Percentiles rank a stretch among this genome's conserved stretches.
phyloP scores from a whole-genome alignment of 163 green algal species.

The Trebouxiophyceae sp. region DNA sequence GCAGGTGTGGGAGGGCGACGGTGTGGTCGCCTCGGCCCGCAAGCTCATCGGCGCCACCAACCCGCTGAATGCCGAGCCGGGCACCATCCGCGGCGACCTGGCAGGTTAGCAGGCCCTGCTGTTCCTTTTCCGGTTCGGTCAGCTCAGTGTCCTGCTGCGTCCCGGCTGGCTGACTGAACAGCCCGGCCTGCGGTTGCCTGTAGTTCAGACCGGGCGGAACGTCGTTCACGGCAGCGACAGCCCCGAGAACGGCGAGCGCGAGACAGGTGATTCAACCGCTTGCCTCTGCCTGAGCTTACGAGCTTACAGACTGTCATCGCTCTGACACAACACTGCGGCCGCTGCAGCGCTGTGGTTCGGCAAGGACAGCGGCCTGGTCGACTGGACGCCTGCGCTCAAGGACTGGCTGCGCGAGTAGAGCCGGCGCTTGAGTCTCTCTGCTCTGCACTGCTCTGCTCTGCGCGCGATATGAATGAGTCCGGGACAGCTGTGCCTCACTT shows the following conservation, averaged over 20 bases:
- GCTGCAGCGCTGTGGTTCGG: constrained; percentile 48
- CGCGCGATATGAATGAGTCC: too few relatives aligned
- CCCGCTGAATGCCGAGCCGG: constrained; percentile 55
- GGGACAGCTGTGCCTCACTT: too few relatives aligned
- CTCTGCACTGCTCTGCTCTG: too few relatives aligned
- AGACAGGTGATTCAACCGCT: constrained; percentile 29
- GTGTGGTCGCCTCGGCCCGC: constrained; percentile 55
- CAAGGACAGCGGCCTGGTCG: constrained; percentile 18
- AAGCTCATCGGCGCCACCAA: constrained; percentile 80
- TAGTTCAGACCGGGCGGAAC: constrained; percentile 74
- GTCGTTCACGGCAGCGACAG: constrained; percentile 92
- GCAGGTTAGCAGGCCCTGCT: background rate
- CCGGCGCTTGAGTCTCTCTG: too few relatives aligned
- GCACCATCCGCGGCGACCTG: constrained; percentile 75
- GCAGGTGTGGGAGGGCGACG: constrained; percentile 71
- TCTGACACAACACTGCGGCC: constrained; percentile 8
- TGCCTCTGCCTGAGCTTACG: background rate
- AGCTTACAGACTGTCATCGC: background rate
- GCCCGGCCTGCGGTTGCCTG: too few relatives aligned
- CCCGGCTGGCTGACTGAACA: too few relatives aligned
- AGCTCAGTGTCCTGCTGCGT: too few relatives aligned
- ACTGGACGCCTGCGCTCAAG: constrained; percentile 22
- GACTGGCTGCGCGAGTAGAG: constrained; percentile 38
- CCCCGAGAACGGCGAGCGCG: constrained; percentile 45
- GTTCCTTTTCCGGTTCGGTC: too few relatives aligned